Evolutionary conservation across 805 yeast species (phyloP), one percentile per base, ranked within the genome.

Genomic region (Candida ortonii): DNA sequence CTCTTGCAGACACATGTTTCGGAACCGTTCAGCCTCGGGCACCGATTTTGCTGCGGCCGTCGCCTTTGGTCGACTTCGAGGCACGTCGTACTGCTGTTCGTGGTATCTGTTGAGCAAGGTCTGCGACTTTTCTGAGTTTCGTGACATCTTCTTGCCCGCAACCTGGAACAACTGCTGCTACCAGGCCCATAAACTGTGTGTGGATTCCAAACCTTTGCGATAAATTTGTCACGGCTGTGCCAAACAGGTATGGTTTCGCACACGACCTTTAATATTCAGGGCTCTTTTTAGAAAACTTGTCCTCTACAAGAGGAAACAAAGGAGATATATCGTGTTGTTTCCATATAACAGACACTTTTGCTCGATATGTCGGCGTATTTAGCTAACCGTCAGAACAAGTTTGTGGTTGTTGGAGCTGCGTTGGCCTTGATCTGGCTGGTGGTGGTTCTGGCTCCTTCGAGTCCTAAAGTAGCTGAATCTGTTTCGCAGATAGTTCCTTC

Each of bases 81-180:
- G 47, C 29, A 12, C 65, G 62, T 44, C 72, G 5, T 77, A 79
- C 51, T 76, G 75, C 41, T 73, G 76, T 26, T 74, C 80, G 33
- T 82, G 80, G 52, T 69, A 79, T 30, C 87, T 65, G 46, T 74
- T 76, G 36, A 85, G 71, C 34, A 80, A 70, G 0, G 88, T 74
- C 53, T 82, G 84, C 4, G 90, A 80, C 50, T 80, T 83, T 48
- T 86, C 94, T 22, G 71, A 70, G 52, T 84, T 84, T 41, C 93
- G 63, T 21, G 93, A 81, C 95, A 85, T 84, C 22, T n/a, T 20
- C n/a, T n/a, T n/a, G n/a, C n/a, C n/a, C n/a, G n/a, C n/a, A n/a
- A 7, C 25, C 25, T 11, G 10, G 25, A 22, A n/a, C 12, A 7
- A 14, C 10, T 7, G 12, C 25, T 20, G 22, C 22, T 8, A 20